These are phyloP conservation scores for Casuarina cunninghamiana DNA, from an alignment of 306 rosid species.

Conservation along the genomic window DNA sequence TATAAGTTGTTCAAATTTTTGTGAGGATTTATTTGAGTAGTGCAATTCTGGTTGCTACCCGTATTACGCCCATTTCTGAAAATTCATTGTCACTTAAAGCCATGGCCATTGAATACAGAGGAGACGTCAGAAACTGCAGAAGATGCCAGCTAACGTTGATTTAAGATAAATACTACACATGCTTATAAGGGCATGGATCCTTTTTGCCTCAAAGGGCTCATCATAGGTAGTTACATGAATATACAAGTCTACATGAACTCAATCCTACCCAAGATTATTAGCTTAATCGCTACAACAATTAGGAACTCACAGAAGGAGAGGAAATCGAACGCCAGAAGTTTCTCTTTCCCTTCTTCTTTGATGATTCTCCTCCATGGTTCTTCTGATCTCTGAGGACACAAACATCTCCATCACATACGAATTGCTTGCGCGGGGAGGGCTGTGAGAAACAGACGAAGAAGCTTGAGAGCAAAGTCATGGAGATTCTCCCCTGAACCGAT, in stretches of 20 bases:
- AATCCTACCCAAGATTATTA: background rate
- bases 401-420: constrained; percentile 56
- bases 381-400: constrained; percentile 41
- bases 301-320: constrained; percentile 18
- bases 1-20: background rate
- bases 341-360: constrained; percentile 19
- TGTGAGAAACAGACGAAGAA: constrained; percentile 61
- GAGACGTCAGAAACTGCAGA: background rate
- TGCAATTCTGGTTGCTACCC: too few species aligned
- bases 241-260: background rate
- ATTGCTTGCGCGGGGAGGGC: constrained; percentile 32
- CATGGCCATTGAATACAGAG: background rate
- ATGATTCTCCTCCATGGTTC: background rate
- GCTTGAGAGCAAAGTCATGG: constrained; percentile 53
- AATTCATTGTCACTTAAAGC: too few species aligned
- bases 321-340: constrained; percentile 23
- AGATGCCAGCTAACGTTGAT: background rate
- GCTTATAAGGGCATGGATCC: background rate
- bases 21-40: background rate
- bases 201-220: background rate
- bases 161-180: background rate
- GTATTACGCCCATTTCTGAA: too few species aligned
- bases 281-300: background rate
- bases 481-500: background rate
- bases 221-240: background rate